Evolutionary conservation across 2,329 filamentous ascomycete genomes (phyloP), one percentile per base, ranked within the genome.

Genomic region (Pezicula rhizophila): DNA sequence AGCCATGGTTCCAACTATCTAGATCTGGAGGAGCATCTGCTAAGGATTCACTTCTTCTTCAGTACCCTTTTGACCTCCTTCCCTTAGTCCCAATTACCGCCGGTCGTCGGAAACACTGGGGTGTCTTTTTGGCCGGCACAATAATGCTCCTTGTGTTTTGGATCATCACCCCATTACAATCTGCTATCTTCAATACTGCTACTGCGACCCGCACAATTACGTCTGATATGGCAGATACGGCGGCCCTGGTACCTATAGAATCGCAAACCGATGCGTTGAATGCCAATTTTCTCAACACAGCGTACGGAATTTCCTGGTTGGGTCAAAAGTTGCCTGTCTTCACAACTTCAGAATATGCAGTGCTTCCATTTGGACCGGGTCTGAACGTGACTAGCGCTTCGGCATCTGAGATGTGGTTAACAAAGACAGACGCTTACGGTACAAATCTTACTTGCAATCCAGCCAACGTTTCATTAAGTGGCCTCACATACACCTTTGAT

Each of bases 1-100:
- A 85, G 31, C 80, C 80, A 0, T 85, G 75, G 67, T 73, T 80
- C 10, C 77, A 82, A 18, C 47, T 84, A 1, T 80, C 78, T 0
- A 73, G 70, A 8, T 12, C 55, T 0, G 54, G 59, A 0, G 79
- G 79, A 0, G 74, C 74, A 0, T 55, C 54, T 0, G 77, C 68
- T 0, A 61, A 66, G 5, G 56, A 76, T 0, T 79, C 77, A 0
- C 14, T 84, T 0, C 63, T 80, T 0, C 43, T 84, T 0, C 68
- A 73, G 0, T 85, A 84, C 34, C 79, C 79, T 0, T 73, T 73
- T 49, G 69, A 74, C 38, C 71, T 74, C 49, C 42, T 76, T 0
- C 68, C 69, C 0, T 65, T 70, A 0, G 65, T 76, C 1, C 73
- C 73, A 0, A 48, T 73, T 0, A 65, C 57, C 8, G 71, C 74